phyloP scores from a whole-genome alignment of 768 basidiomycete species.

The Boletellus sp. region DNA sequence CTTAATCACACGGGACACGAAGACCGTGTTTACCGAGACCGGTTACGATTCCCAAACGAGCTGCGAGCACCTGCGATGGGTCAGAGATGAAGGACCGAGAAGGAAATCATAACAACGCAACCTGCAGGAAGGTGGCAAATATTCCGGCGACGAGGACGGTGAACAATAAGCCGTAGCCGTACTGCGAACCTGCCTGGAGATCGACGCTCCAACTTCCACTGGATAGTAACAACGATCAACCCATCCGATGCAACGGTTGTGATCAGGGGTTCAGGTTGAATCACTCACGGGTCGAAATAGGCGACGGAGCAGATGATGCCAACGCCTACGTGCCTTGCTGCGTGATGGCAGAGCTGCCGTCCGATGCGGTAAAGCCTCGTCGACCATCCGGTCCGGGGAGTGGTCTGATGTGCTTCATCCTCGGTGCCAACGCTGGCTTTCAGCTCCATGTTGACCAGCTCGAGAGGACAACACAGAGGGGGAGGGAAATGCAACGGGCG shows the following conservation, averaged over 20 bases:
- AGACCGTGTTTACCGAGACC: constrained; percentile 55
- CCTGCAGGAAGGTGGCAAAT: constrained; percentile 82
- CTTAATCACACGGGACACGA: not conserved
- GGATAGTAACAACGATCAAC: not conserved
- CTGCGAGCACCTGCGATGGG: constrained; percentile 60
- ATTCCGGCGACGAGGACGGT: constrained; percentile 79
- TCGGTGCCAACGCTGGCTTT: not conserved
- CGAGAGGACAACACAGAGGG: not conserved
- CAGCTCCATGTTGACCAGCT: constrained; percentile 11
- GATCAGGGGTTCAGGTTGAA: not conserved
- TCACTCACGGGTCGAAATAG: constrained; percentile 79
- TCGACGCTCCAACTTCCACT: constrained; percentile 92
- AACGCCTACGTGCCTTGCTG: constrained; percentile 67
- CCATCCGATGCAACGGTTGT: not conserved
- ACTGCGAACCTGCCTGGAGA: constrained; percentile 80
- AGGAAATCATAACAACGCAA: not conserved
- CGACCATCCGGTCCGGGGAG: constrained; percentile 15
- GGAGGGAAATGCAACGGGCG: no score
- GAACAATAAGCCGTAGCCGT: constrained; percentile 84
- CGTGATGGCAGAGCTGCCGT: constrained; percentile 43
- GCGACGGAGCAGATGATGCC: constrained; percentile 87
- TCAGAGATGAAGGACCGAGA: not conserved
- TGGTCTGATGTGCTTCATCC: constrained; percentile 1
- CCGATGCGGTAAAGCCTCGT: constrained; percentile 21
- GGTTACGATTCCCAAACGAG: constrained; percentile 78